These are phyloP conservation scores for Trichoderma asperelloides DNA, from an alignment of 495 filamentous ascomycete species.

Conservation along the genomic window DNA sequence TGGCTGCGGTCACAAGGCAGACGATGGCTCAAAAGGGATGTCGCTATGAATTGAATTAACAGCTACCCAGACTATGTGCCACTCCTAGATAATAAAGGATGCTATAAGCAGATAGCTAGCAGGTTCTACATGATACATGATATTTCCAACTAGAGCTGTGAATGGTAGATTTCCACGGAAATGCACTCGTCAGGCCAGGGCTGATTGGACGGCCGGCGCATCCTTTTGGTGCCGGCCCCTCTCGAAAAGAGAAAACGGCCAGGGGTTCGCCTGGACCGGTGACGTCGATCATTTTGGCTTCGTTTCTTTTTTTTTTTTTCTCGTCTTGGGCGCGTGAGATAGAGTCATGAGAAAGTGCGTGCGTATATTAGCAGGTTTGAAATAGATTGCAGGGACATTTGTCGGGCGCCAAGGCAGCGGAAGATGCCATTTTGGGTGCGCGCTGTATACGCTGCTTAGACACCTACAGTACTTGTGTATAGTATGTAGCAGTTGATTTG, in stretches of 20 bases:
- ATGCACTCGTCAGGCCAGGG: not conserved
- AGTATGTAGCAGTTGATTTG: no score
- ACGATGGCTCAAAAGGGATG: no score
- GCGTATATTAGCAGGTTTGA: not conserved
- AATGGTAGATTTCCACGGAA: not conserved
- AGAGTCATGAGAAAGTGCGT: no score
- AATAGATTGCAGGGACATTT: not conserved
- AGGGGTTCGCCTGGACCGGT: not conserved
- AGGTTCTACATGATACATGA: no score
- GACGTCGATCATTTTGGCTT: not conserved
- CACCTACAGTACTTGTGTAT: no score
- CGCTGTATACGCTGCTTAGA: no score
- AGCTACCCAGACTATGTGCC: no score
- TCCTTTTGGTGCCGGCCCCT: not conserved
- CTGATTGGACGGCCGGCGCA: not conserved
- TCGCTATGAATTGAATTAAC: not conserved
- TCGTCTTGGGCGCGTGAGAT: not conserved
- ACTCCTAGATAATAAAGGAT: no score
- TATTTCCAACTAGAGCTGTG: no score
- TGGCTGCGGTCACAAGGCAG: no score
- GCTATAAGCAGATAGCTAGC: no score
- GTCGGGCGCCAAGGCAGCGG: not conserved
- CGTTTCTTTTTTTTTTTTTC: not conserved
- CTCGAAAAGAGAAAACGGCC: not conserved
- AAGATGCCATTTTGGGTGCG: no score